Base-by-base conservation (phyloP, 257 asterid genomes). In the Gentiana dahurica region DNA sequence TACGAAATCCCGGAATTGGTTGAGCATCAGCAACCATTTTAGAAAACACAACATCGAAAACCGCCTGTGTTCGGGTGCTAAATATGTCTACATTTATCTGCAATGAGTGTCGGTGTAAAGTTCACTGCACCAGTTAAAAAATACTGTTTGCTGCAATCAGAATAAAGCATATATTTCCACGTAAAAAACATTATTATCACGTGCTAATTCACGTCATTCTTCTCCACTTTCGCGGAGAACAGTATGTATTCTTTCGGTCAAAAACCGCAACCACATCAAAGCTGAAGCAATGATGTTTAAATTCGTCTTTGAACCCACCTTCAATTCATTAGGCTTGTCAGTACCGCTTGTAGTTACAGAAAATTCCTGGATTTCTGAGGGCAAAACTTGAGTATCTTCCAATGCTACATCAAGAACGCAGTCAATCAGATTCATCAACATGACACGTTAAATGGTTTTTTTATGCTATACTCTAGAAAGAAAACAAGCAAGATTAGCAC, bases 1-100 rank as follows among this genome's bases (percentile, higher is more conserved):
- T 81, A 61, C 86, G 79, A 65, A 81, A 81, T 50, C 89, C 86
- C 47, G 83, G 89, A 61, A 81, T 78, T 10, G 83, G 86, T 63
- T 79, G 89, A 63, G 86, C 86, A 71, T 71, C 83, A 68, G 73
- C 78, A 54, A 78, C 85, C 83, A 81, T 76, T 70, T 68, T 73
- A 46, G 76, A 62, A 68, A 81, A 71, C 15, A 73, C 77, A n/a
- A 59, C 66, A 58, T 73, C 89, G 55, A 61, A 81, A 61, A 75
- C 66, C 54, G 70, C 75, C 65, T 71, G 73, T 12, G 89, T 81
- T 71, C 62, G 76, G 43, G 47, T 55, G 38, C 79, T 81, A 34
- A 71, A 74, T 36, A 79, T 79, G 57, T 68, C 72, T 44, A 75
- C 70, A 63, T 59, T 64, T 54, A 78, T 63, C 89, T 81, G 73